Conservation (phyloP, 2,329 filamentous ascomycete species). For the Scedosporium boydii region DNA sequence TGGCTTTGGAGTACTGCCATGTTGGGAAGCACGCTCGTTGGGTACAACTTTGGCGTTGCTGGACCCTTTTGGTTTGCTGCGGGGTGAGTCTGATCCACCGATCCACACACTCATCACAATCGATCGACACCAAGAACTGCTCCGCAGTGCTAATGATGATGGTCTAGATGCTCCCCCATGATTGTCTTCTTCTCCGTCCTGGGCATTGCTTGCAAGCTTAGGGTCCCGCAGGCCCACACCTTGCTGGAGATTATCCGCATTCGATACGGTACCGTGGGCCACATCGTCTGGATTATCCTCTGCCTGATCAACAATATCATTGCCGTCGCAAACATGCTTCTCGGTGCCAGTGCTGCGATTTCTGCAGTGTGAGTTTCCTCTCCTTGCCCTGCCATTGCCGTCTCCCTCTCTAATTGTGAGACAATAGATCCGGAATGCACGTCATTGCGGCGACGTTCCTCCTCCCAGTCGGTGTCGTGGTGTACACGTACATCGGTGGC, state of each 20-base stretch:
- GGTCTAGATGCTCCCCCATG: slow-evolving; percentile 35
- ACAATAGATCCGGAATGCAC: slow-evolving; percentile 30
- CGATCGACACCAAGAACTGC: not conserved
- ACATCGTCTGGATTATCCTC: slow-evolving; percentile 41
- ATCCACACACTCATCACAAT: too few relatives aligned
- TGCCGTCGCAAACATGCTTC: slow-evolving; percentile 41
- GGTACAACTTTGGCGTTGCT: slow-evolving; percentile 43
- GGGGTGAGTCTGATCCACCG: slow-evolving; percentile 19
- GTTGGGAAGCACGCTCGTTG: slow-evolving; percentile 38
- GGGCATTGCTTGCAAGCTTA: slow-evolving; percentile 40
- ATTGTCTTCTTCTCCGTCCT: slow-evolving; percentile 45
- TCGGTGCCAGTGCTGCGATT: slow-evolving; percentile 26
- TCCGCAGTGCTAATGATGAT: not conserved
- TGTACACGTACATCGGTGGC: slow-evolving; percentile 29
- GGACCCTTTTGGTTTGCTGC: slow-evolving; percentile 50
- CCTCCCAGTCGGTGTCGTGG: slow-evolving; percentile 25
- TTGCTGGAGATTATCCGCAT: slow-evolving; percentile 43
- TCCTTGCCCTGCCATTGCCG: not conserved
- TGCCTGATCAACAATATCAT: slow-evolving; percentile 46
- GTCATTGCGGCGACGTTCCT: slow-evolving; percentile 39
- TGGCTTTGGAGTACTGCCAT: slow-evolving; percentile 47
- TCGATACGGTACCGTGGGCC: slow-evolving; percentile 35
- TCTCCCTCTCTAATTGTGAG: not conserved
- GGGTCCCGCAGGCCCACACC: slow-evolving; percentile 44
- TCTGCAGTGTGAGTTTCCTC: slow-evolving; percentile 19